These are phyloP conservation scores for Syzygium grande DNA, from an alignment of 345 rosid genomes.

Conservation along the genomic window DNA sequence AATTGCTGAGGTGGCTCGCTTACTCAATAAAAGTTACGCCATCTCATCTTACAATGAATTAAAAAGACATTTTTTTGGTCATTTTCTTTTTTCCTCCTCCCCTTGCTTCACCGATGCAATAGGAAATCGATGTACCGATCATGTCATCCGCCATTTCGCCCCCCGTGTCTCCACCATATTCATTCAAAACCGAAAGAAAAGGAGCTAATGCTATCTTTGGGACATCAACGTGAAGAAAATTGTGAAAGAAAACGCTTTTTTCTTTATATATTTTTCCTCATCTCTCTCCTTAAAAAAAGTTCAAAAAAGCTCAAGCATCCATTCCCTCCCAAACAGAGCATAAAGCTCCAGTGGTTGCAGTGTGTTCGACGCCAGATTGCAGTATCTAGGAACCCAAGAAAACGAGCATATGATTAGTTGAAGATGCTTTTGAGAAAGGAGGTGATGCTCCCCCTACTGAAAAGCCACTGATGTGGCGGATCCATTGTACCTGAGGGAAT, in stretches of 20 bases:
- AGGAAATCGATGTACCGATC: too few species aligned
- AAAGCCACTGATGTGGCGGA: not conserved
- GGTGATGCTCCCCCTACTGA: not conserved
- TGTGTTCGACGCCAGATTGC: not conserved
- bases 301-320: not conserved
- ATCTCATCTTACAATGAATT: not conserved
- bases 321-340: not conserved
- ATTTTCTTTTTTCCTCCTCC: too few species aligned
- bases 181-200: too few species aligned
- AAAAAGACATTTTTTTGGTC: not conserved
- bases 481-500: not conserved
- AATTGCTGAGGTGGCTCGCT: not conserved
- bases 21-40: not conserved
- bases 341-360: not conserved
- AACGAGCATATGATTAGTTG: not conserved
- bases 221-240: not conserved
- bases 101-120: too few species aligned
- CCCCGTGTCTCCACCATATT: too few species aligned
- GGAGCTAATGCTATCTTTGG: not conserved
- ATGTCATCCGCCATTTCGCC: too few species aligned
- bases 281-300: not conserved
- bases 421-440: not conserved
- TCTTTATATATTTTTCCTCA: not conserved
- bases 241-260: not conserved
- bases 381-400: not conserved